A percentile compares a stretch with the other conserved stretches of the same genome.
Evolutionary conservation across 352 stramenopile species (phyloP).

Genomic region (Globisporangium mamillatum): DNA sequence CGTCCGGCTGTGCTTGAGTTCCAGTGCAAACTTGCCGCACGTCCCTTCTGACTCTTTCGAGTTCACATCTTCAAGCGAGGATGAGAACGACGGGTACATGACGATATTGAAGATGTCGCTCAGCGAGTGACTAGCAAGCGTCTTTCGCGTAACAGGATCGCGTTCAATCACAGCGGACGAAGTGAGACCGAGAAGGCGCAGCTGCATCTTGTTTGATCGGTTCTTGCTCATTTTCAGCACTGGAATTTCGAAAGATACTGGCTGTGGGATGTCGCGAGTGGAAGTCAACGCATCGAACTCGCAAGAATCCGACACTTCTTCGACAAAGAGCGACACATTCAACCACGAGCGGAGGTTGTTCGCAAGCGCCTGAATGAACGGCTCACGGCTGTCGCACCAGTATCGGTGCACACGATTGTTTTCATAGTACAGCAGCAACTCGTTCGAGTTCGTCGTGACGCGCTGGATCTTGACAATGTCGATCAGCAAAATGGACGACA

Average conservation of each 20-base stretch:
- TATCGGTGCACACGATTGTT: slow-evolving; percentile 88
- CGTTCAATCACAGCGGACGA: slow-evolving; percentile 69
- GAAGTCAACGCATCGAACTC: slow-evolving; percentile 83
- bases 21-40: slow-evolving; percentile 76
- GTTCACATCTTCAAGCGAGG: slow-evolving; percentile 44
- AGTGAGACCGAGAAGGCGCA: slow-evolving; percentile 71
- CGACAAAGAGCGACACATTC: slow-evolving; percentile 74
- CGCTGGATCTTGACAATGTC: slow-evolving; percentile 89
- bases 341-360: slow-evolving; percentile 88
- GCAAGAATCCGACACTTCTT: slow-evolving; percentile 80
- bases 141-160: slow-evolving; percentile 68
- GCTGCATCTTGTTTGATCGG: slow-evolving; percentile 59
- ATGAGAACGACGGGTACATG: slow-evolving; percentile 82
- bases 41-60: slow-evolving; percentile 51
- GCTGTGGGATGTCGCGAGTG: slow-evolving; percentile 74
- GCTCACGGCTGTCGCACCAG: slow-evolving; percentile 81
- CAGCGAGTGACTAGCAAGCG: slow-evolving; percentile 56
- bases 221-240: slow-evolving; percentile 88
- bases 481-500: slow-evolving; percentile 83
- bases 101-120: slow-evolving; percentile 87
- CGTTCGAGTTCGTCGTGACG: slow-evolving; percentile 81
- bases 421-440: slow-evolving; percentile 81
- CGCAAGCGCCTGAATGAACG: slow-evolving; percentile 82
- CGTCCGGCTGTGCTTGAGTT: slow-evolving; percentile 82
- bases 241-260: slow-evolving; percentile 81